Evolutionary conservation across 176 grass and related monocot genomes (phyloP), one percentile per base, ranked within the genome.

Genomic region (Bolboschoenus planiculmis): DNA sequence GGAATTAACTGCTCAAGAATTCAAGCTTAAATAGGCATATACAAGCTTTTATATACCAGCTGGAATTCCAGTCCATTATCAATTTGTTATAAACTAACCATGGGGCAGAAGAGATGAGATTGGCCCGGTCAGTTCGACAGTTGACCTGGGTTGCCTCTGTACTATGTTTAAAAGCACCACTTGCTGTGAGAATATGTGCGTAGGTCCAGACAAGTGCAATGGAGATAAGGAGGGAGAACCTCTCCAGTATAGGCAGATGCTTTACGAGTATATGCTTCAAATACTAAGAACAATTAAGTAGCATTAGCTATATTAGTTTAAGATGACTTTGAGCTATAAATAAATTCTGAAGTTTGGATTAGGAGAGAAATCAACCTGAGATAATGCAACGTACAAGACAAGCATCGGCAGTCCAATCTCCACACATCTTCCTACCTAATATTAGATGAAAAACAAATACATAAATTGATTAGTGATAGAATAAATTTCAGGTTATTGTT

Each of bases 401-500:
- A 96, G 84, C 91, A 90, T 93, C 36, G 93, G 97, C 43, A 99
- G 53, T 34, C 97, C 97, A 61, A 99, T 81, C 87, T 99, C 97
- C 16, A 96, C 91, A 43, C 97, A 99, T 89, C 93, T 90, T 47
- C 97, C 97, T 47, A 99, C 93, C 97, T 99, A 84, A 84, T 42
- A 23, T 48, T 51, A 66, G 13, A 83, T 71, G 10, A 46, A 81
- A 60, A 47, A 48, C 18, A 55, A 53, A 75, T 36, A 26, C 30
- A 48, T 18, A 68, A 20, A 50, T 18, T 64, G 11, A 58, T 9
- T 78, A 78, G 31, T 61, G 37, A 33, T 29, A 15, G 27, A 5
- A 40, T 27, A 65, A 14, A 56, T 46, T 81, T 70, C 23, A 81
- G 26, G n/a, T 34, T 44, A 64, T 65, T 15, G 5, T 65, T 65